Conservation (phyloP, 306 rosid species). For the Ammopiptanthus mongolicus region DNA sequence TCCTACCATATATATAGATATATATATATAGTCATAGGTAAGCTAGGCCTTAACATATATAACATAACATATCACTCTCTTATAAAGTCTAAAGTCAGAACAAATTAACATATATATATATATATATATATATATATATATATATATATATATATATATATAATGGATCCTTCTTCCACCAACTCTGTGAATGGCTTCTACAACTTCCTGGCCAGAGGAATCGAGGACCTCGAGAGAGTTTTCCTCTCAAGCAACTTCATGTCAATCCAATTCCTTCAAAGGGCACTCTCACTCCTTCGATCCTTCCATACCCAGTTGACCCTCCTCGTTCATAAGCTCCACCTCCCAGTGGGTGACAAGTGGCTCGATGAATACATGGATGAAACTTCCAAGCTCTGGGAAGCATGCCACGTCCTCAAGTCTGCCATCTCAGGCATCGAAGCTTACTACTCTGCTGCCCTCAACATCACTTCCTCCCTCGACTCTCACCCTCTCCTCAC, state of each 20-base stretch:
- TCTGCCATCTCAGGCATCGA: conserved; percentile 71
- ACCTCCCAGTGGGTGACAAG: conserved; percentile 87
- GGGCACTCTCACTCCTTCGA: conserved; percentile 73
- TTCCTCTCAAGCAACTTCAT: conserved; percentile 58
- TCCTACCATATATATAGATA: too few species aligned
- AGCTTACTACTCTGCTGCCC: conserved; percentile 56
- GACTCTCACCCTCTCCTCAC: conserved; percentile 55
- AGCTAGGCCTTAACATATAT: background rate
- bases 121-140: too few species aligned
- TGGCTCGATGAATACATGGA: conserved; percentile 99
- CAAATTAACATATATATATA: too few species aligned
- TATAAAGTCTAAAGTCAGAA: background rate
- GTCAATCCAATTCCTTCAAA: conserved; percentile 90
- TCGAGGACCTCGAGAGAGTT: conserved; percentile 79
- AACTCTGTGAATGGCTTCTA: conserved; percentile 89
- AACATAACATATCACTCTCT: background rate
- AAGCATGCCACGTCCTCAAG: conserved; percentile 81
- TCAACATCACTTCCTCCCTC: conserved; percentile 53
- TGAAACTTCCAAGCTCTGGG: conserved; percentile 94
- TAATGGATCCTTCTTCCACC: conserved; percentile 77
- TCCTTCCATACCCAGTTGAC: conserved; percentile 80
- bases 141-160: too few species aligned
- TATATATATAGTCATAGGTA: too few species aligned
- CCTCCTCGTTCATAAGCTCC: conserved; percentile 79
- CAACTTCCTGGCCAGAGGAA: conserved; percentile 65